Evolutionary conservation across 345 rosid genomes (phyloP).

Genomic region (Limnanthes douglasii): DNA sequence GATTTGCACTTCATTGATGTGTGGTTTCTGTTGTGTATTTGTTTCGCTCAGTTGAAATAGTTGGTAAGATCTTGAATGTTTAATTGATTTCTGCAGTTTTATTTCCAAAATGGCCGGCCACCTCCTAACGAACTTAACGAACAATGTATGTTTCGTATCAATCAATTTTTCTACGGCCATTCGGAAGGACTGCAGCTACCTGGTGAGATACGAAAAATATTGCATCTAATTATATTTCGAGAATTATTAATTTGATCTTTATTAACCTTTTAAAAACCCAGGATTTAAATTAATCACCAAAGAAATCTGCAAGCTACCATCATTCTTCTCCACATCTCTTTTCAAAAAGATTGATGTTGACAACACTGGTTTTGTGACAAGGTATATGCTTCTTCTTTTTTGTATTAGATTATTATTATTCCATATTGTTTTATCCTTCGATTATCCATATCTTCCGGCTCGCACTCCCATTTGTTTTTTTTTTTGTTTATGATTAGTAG

Average conservation of each 20-base stretch:
- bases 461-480: too few species aligned
- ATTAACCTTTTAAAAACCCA: slow-evolving; percentile 8
- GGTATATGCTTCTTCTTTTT: slow-evolving; percentile 55
- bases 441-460: too few species aligned
- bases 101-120: slow-evolving; percentile 87
- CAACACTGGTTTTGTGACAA: slow-evolving; percentile 43
- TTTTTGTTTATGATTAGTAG: too few species aligned
- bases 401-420: too few species aligned
- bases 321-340: slow-evolving; percentile 63
- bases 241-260: slow-evolving; percentile 7
- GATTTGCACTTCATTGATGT: not conserved
- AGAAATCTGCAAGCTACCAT: slow-evolving; percentile 90
- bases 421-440: too few species aligned
- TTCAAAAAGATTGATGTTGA: slow-evolving; percentile 66
- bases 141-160: slow-evolving; percentile 49
- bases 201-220: slow-evolving; percentile 27
- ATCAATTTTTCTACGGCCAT: slow-evolving; percentile 60
- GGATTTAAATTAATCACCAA: slow-evolving; percentile 59
- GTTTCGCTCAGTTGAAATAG: not conserved
- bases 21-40: slow-evolving; percentile 1
- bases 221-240: not conserved
- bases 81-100: slow-evolving; percentile 55
- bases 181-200: slow-evolving; percentile 55
- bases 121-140: slow-evolving; percentile 71
- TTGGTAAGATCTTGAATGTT: slow-evolving; percentile 4